Evolutionary conservation across 371 early-diverging fungal species (phyloP), one percentile per base, ranked within the genome.

Genomic region (Parasitella parasitica): DNA sequence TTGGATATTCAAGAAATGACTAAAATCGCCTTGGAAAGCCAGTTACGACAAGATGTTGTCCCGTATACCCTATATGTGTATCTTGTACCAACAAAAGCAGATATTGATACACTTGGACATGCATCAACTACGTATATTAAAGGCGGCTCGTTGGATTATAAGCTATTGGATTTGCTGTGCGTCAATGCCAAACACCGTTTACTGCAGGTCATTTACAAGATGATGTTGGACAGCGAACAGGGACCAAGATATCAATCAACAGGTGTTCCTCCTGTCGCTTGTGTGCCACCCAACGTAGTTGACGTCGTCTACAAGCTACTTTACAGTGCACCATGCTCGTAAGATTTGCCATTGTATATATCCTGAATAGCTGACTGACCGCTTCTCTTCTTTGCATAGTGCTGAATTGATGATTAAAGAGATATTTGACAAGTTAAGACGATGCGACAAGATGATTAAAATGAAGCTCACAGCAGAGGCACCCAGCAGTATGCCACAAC

Each of bases 261-360:
- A 37, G 74, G 76, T 6, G 38, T 67, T 0, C 54, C 61, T 11
- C 55, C 64, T 26, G 64, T 77, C 34, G 84, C 83, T 2, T 91
- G 91, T 41, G 90, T 91, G 26, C 88, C 93, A 20, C 93, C 93
- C 11, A 83, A 88, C 63, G 87, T 89, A 1, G 64, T 92, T 5
- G 93, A 93, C 63, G 87, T 86, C 8, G 88, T 91, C 24, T 92
- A 89, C 68, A 90, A 89, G 57, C 64, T 92, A 34, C 69, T 92
- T 9, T 89, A 90, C 61, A 89, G 85, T 58, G 87, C 93, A 35
- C 93, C 92, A 27, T 90, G 89, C 68, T 86, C 92, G 74, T 86
- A 87, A 77, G 81, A 72, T n/a, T 13, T 26, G 7, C 28, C 20
- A 15, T 30, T 9, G 27, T 30, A 30, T 16, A 16, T 3, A 22